Evolutionary conservation across 768 basidiomycete species (phyloP), one percentile per base, ranked within the genome.

Genomic region (Rhizopogon roseolus): DNA sequence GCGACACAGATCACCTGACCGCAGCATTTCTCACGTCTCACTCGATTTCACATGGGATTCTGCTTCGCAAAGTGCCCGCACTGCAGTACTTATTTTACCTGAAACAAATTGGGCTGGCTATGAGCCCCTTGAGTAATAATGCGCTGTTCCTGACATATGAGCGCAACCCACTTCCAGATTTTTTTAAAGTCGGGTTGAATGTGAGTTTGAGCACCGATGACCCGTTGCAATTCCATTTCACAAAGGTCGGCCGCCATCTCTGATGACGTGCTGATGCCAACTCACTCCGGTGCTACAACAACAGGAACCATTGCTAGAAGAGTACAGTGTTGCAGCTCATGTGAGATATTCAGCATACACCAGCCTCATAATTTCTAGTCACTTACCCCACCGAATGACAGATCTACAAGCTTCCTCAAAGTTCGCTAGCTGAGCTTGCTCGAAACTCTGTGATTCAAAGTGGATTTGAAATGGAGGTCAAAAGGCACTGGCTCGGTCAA

Each of bases 31-130:
- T 99, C 22, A 93, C 93, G 1, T 89, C 95, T 2, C 96, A 98
- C 65, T 98, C 95, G 1, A 98, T 99, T 65, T 98, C 97, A 9
- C 97, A 99, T 64, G 97, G 97, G n/a, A 99, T 99, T 68, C 77
- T 98, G 17, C 81, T 99, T 8, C 88, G 97, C 54, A 99, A 99
- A 71, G 96, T 99, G 5, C 97, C 97, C 0, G 95, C 95, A 1
- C 73, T 99, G 43, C 93, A 96, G 64, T 99, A 99, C 66, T 81
- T 99, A 13, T 99, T 94, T 73, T 99, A 98, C 69, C 78, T 99
- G 59, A 95, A 93, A 71, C 97, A 98, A 73, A 98, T 98, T 57
- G 96, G 97, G 29, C 81, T 99, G 16, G 97, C 97, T 2, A 99
- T 99, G 97, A 94, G 92, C 64, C 97, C 97, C 2, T 72, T 99